Evolutionary conservation across 2,329 filamentous ascomycete genomes (phyloP), one percentile per base, ranked within the genome.

Genomic region (Colletotrichum sidae): DNA sequence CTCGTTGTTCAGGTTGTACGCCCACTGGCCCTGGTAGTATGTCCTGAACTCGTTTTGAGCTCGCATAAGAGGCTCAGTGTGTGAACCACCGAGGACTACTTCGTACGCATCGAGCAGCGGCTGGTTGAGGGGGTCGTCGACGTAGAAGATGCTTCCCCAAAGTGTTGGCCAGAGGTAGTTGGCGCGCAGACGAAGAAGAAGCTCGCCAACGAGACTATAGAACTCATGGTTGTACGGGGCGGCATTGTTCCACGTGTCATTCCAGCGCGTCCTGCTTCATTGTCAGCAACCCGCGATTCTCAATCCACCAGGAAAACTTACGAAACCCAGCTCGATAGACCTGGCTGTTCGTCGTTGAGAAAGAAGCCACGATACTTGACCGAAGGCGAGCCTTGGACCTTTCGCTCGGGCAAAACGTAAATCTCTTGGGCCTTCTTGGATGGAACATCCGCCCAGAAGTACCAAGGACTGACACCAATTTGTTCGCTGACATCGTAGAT

Each of bases 161-260:
- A 87, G 81, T 1, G 90, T 85, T 0, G 91, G 91, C 91, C 91
- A 93, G 54, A 93, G 79, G 71, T 92, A 93, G 75, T 93, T 93
- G 13, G 90, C 90, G 42, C 87, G 84, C 35, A 91, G 81, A 7
- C 91, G 84, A 6, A 93, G 84, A 1, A 93, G 78, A 1, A 93
- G 80, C 77, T 93, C 91, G 67, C 92, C 92, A 17, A 93, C 86
- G 17, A 86, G 84, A 4, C 84, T 79, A 75, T 93, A 92, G 74
- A 93, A 92, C 4, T 86, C 83, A n/a, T 85, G 80, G 61, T 86
- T 86, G 67, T 82, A 86, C 2, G 82, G 83, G 6, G 77, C 66
- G 3, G 79, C 78, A 39, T 81, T 78, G 63, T 79, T 80, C n/a
- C 77, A 78, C 1, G 80, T 81, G 60, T 82, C 77, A 6, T 74